These are phyloP conservation scores for Suhomyces pyralidae DNA, from an alignment of 805 yeast species.

Conservation along the genomic window DNA sequence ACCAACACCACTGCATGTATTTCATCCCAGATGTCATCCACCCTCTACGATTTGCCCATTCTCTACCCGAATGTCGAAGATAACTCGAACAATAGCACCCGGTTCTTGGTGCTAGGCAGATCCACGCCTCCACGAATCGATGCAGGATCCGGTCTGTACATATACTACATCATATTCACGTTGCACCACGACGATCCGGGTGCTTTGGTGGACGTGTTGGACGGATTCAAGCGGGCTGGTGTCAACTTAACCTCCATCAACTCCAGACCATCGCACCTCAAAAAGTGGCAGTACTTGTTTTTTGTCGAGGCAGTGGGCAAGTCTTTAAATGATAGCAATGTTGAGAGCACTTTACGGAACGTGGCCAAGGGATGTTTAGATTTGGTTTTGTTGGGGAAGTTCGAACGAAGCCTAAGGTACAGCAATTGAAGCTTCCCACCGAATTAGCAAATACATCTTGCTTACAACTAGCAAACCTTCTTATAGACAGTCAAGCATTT, in stretches of 20 bases:
- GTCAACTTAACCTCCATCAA: constrained; percentile 69
- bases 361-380: constrained; percentile 45
- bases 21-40: constrained; percentile 67
- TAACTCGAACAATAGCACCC: constrained; percentile 70
- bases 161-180: constrained; percentile 64
- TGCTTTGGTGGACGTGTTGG: constrained; percentile 64
- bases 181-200: constrained; percentile 68
- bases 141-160: constrained; percentile 7
- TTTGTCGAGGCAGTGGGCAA: constrained; percentile 67
- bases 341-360: constrained; percentile 30
- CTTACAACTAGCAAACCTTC: too few relatives aligned
- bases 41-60: constrained; percentile 55
- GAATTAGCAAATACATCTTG: too few relatives aligned
- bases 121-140: constrained; percentile 9
- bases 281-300: constrained; percentile 79
- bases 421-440: background rate
- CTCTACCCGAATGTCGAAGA: constrained; percentile 64
- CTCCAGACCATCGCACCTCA: constrained; percentile 68
- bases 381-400: constrained; percentile 59
- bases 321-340: constrained; percentile 22
- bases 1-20: constrained; percentile 59
- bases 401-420: constrained; percentile 44
- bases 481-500: too few relatives aligned
- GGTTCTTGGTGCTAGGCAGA: constrained; percentile 69
- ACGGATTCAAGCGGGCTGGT: constrained; percentile 50